phyloP scores from a whole-genome alignment of 805 yeast genomes.

The Cephaloascus fragrans region DNA sequence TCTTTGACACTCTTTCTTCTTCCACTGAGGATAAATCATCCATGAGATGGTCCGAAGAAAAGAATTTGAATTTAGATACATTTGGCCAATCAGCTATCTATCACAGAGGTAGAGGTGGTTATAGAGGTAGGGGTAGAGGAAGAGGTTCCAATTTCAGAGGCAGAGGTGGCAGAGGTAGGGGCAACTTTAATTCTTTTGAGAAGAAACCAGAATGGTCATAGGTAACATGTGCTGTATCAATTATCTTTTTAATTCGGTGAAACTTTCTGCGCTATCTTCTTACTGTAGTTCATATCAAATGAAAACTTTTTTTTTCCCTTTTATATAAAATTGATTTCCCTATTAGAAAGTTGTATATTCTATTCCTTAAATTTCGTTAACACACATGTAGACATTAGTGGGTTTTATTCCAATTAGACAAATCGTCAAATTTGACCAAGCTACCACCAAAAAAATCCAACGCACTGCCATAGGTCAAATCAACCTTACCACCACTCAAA shows the following conservation, averaged over 20 bases:
- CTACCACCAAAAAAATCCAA: slow-evolving; percentile 91
- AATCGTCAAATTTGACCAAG: slow-evolving; percentile 66
- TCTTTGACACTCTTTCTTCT: slow-evolving; percentile 79
- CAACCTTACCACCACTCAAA: slow-evolving; percentile 76
- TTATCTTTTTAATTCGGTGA: no score
- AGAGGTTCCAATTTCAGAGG: slow-evolving; percentile 46
- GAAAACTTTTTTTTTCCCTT: no score
- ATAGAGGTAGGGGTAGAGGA: slow-evolving; percentile 35
- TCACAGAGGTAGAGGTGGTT: slow-evolving; percentile 26
- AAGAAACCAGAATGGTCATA: background rate
- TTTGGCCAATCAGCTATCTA: slow-evolving; percentile 41
- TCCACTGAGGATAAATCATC: slow-evolving; percentile 39
- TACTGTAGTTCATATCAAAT: no score
- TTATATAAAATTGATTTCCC: no score
- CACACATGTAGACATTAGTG: no score
- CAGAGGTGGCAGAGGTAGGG: slow-evolving; percentile 28
- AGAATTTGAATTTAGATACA: slow-evolving; percentile 66
- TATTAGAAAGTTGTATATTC: no score
- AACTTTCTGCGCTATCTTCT: no score
- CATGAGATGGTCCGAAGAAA: slow-evolving; percentile 67
- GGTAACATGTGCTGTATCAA: no score
- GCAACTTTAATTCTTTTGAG: slow-evolving; percentile 5
- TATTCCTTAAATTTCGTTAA: no score
- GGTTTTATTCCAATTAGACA: slow-evolving; percentile 59
- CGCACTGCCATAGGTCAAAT: slow-evolving; percentile 87